Conservation (phyloP, 768 basidiomycete species). For the Lactifluus hygrophoroides region DNA sequence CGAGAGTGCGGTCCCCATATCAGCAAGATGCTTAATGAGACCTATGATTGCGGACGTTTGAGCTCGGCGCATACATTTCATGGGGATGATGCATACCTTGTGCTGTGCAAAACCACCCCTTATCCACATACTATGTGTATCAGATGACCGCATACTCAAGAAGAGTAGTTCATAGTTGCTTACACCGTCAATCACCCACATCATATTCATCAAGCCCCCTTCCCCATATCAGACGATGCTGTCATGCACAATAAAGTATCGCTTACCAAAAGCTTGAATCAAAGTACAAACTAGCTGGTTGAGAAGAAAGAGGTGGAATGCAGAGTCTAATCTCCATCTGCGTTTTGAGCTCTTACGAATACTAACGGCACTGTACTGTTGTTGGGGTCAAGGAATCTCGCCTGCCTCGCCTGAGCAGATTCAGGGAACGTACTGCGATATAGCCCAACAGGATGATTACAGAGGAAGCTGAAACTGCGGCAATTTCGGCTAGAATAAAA, state of each 20-base stretch:
- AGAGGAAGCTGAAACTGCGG: slow-evolving; percentile 23
- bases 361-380: slow-evolving; percentile 19
- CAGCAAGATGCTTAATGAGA: slow-evolving; percentile 15
- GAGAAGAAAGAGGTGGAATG: slow-evolving; percentile 26
- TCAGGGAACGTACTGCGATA: slow-evolving; percentile 18
- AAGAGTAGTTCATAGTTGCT: slow-evolving; percentile 6
- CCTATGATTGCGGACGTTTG: slow-evolving; percentile 2
- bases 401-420: background rate
- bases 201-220: slow-evolving; percentile 34
- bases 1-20: slow-evolving; percentile 18
- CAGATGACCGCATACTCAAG: background rate
- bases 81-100: slow-evolving; percentile 3
- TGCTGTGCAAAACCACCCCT: slow-evolving; percentile 7
- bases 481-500: slow-evolving; percentile 24
- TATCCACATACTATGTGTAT: background rate
- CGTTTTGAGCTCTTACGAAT: slow-evolving; percentile 16
- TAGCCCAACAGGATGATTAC: slow-evolving; percentile 21
- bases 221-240: background rate
- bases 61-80: background rate
- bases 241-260: background rate
- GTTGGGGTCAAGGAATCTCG: background rate
- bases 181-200: slow-evolving; percentile 30
- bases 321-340: slow-evolving; percentile 20
- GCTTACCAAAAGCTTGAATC: slow-evolving; percentile 25
- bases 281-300: slow-evolving; percentile 25